Evolutionary conservation across 106 monocot genomes (phyloP).

Genomic region (Allium fistulosum): DNA sequence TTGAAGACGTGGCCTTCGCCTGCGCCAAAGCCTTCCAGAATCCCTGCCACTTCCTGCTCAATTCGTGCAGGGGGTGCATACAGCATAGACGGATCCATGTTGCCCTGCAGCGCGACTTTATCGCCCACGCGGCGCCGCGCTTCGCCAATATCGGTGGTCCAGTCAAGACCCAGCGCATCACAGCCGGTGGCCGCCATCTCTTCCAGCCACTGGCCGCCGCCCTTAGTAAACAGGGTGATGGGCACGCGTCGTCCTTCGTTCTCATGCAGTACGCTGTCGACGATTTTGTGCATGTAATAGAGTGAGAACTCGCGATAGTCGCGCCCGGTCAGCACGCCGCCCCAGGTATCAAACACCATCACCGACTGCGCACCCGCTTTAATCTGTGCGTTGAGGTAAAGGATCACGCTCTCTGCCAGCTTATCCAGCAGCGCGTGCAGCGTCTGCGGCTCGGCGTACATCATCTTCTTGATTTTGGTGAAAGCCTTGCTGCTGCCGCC

Average conservation of each 20-base stretch:
- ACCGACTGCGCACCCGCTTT: slow-evolving; percentile 93
- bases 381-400: slow-evolving; percentile 85
- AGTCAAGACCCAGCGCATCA: slow-evolving; percentile 95
- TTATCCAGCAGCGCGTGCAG: slow-evolving; percentile 70
- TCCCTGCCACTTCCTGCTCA: no score
- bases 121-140: slow-evolving; percentile 74
- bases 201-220: slow-evolving; percentile 85
- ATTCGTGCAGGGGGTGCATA: slow-evolving; percentile 78
- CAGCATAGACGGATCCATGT: slow-evolving; percentile 87
- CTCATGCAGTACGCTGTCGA: no score
- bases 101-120: slow-evolving; percentile 70
- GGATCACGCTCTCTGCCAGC: slow-evolving; percentile 70
- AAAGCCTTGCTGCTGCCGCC: slow-evolving; percentile 91
- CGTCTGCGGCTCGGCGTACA: slow-evolving; percentile 70
- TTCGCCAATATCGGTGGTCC: slow-evolving; percentile 97
- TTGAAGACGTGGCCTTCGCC: no score
- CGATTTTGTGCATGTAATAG: no score
- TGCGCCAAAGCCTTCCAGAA: no score
- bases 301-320: no score
- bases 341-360: slow-evolving; percentile 98
- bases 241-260: no score
- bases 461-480: slow-evolving; percentile 79
- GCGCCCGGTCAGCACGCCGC: slow-evolving; percentile 90
- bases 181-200: slow-evolving; percentile 72
- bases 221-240: slow-evolving; percentile 87